These are phyloP conservation scores for Talaromyces borbonicus DNA, from an alignment of 495 filamentous ascomycete genomes.

Conservation along the genomic window DNA sequence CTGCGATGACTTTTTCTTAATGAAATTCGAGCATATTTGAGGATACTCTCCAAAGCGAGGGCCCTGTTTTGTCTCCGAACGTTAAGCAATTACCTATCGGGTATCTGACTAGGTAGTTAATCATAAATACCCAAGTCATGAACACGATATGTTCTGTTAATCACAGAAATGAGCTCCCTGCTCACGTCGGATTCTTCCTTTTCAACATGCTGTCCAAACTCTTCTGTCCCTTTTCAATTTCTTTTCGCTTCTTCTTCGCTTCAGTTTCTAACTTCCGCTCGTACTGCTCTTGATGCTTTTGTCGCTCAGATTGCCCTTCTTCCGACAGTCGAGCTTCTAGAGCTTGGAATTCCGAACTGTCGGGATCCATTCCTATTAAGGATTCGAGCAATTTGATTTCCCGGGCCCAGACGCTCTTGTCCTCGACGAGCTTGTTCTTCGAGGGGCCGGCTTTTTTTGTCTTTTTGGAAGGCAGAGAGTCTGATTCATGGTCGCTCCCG, in stretches of 20 bases:
- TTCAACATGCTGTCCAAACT: conserved; percentile 35
- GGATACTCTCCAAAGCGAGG: too few species aligned
- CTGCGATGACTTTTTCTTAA: too few species aligned
- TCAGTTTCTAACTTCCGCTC: conserved; percentile 57
- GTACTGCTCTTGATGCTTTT: conserved; percentile 65
- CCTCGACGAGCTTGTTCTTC: conserved; percentile 38
- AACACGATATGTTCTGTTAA: too few species aligned
- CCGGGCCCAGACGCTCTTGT: conserved; percentile 68
- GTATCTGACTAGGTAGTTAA: too few species aligned
- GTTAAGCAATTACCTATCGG: too few species aligned
- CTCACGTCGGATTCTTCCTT: too few species aligned
- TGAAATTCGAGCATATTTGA: too few species aligned
- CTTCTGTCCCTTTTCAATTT: conserved; percentile 30
- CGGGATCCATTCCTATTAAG: conserved; percentile 70
- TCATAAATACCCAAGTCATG: background rate
- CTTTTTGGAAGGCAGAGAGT: conserved; percentile 17
- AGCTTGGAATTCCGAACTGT: conserved; percentile 55
- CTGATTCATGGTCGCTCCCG: conserved; percentile 11
- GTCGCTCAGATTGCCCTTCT: conserved; percentile 57
- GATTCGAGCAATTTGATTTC: conserved; percentile 87
- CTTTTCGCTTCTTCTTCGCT: conserved; percentile 41
- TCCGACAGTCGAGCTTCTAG: conserved; percentile 56
- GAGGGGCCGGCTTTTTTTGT: conserved; percentile 12
- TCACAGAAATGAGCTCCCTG: too few species aligned
- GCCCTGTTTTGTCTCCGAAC: too few species aligned